Evolutionary conservation across 2,329 filamentous ascomycete species (phyloP), one percentile per base, ranked within the genome.

Genomic region (Penicillium sp.): DNA sequence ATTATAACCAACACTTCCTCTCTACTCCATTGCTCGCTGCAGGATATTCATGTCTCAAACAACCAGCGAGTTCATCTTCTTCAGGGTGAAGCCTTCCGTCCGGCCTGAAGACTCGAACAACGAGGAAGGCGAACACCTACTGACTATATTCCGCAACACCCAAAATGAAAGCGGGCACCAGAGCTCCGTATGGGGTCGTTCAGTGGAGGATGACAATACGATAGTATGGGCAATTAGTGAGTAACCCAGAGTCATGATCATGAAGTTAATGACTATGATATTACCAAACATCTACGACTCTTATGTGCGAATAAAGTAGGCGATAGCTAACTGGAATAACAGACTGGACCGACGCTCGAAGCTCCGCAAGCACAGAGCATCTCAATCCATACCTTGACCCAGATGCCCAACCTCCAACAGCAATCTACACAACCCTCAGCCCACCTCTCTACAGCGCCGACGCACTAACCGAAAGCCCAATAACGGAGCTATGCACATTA

Each of bases 401-500:
- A 21, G 55, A 61, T 48, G 61, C 60, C 5, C 57, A 66, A 44
- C 52, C 63, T 4, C 63, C 66, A 26, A 65, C 57, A 10, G 43
- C 55, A 6, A 45, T 75, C 55, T 72, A 68, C 61, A 63, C 70
- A 11, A 72, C 70, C 0, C 66, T 77, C 29, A 68, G 46, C 19
- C 71, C 73, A 5, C 47, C 68, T 1, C 60, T 65, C 54, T 58
- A 61, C 6, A 58, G 58, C 45, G 70, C 68, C 9, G 61, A 65
- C n/a, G 67, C 70, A 0, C 57, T 69, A 2, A 72, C 71, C 31
- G 62, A 69, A 19, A 71, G 74, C 39, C 80, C 82, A 2, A 71
- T 82, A 2, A 83, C 82, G 1, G 83, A 85, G 63, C 68, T 83
- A 31, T 69, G 76, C 10, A 72, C 71, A 0, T 71, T 81, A 29